phyloP scores from a whole-genome alignment of 768 basidiomycete species.

The Naganishia vishniacii region DNA sequence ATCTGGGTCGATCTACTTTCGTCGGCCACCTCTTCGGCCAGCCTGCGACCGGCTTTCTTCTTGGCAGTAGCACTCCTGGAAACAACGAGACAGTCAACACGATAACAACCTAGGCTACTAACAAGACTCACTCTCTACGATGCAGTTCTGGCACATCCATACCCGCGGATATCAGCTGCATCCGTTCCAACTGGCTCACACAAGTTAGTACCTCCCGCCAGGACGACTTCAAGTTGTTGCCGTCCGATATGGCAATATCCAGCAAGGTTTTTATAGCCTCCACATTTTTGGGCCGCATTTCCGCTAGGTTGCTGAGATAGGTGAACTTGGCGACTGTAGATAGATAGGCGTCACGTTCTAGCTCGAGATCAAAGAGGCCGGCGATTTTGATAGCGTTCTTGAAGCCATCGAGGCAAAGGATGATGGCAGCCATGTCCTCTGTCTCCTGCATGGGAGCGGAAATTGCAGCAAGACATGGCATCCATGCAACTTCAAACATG shows the following conservation, averaged over 20 bases:
- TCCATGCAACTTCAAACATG: slow-evolving; percentile 99
- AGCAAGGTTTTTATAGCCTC: slow-evolving; percentile 94
- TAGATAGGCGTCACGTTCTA: slow-evolving; percentile 97
- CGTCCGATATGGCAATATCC: slow-evolving; percentile 92
- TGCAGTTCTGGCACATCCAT: slow-evolving; percentile 73
- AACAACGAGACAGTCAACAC: not conserved
- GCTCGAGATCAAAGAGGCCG: slow-evolving; percentile 92
- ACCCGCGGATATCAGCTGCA: slow-evolving; percentile 93
- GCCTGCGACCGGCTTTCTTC: slow-evolving; percentile 51
- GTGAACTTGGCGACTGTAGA: slow-evolving; percentile 95
- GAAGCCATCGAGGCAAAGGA: slow-evolving; percentile 89
- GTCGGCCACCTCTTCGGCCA: slow-evolving; percentile 85
- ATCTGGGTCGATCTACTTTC: slow-evolving; percentile 97
- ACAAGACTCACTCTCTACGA: slow-evolving; percentile 64
- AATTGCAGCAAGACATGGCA: slow-evolving; percentile 89
- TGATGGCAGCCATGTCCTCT: slow-evolving; percentile 85
- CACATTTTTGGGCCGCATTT: slow-evolving; percentile 99
- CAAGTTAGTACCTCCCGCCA: slow-evolving; percentile 96
- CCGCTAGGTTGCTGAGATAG: slow-evolving; percentile 91
- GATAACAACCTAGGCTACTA: not conserved
- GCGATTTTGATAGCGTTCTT: slow-evolving; percentile 93
- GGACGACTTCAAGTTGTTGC: slow-evolving; percentile 87
- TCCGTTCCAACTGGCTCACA: slow-evolving; percentile 95
- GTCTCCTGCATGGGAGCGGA: slow-evolving; percentile 92
- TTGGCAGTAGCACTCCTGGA: slow-evolving; percentile 51